phyloP scores from a whole-genome alignment of 345 rosid species.

The Populus alba region DNA sequence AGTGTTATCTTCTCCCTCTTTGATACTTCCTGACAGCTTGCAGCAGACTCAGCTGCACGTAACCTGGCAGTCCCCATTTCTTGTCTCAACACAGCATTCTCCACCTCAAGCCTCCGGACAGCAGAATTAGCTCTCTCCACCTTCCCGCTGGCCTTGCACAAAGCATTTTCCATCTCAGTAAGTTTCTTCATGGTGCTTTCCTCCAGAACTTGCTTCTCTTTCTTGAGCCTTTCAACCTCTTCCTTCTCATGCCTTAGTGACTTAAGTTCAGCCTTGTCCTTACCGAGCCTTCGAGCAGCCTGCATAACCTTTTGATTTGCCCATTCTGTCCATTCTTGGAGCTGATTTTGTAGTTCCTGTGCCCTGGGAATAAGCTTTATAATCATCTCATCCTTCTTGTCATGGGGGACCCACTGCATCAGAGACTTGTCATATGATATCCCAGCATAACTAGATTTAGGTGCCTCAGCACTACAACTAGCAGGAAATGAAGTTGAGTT shows the following conservation, averaged over 20 bases:
- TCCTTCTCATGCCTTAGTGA: slow-evolving; percentile 80
- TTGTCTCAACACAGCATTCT: slow-evolving; percentile 58
- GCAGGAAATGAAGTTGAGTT: slow-evolving; percentile 36
- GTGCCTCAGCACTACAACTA: slow-evolving; percentile 32
- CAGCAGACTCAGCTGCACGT: slow-evolving; percentile 67
- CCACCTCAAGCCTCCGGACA: slow-evolving; percentile 74
- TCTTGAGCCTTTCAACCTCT: slow-evolving; percentile 79
- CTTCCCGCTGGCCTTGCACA: slow-evolving; percentile 75
- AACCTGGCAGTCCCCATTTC: slow-evolving; percentile 73
- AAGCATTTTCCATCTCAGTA: slow-evolving; percentile 79
- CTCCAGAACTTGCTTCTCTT: slow-evolving; percentile 72
- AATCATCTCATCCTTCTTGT: slow-evolving; percentile 59
- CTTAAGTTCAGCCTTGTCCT: slow-evolving; percentile 82
- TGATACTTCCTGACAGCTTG: slow-evolving; percentile 65
- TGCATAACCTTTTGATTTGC: slow-evolving; percentile 96
- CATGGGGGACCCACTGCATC: slow-evolving; percentile 44
- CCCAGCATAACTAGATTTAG: slow-evolving; percentile 35
- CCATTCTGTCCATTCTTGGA: slow-evolving; percentile 95
- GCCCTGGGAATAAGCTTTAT: slow-evolving; percentile 50
- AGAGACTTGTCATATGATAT: slow-evolving; percentile 43
- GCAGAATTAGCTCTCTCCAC: slow-evolving; percentile 67
- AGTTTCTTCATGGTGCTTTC: slow-evolving; percentile 81
- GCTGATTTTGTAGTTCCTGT: slow-evolving; percentile 57
- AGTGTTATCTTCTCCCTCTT: slow-evolving; percentile 69
- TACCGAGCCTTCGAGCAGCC: slow-evolving; percentile 78